A percentile compares a stretch with the other conserved stretches of the same genome.
Conservation (phyloP, 257 asterid genomes). For the Nyctanthes arbortristis region DNA sequence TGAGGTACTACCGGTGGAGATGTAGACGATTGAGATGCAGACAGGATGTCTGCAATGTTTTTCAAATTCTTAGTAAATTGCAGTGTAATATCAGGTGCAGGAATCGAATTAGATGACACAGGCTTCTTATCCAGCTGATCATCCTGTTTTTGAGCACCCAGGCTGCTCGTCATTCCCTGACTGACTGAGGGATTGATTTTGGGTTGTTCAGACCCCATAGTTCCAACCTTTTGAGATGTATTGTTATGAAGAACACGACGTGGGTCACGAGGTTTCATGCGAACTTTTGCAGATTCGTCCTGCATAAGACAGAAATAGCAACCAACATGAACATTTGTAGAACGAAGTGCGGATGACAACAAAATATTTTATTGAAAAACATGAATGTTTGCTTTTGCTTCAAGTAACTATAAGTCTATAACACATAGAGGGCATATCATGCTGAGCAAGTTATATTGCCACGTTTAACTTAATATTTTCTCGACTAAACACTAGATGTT, state of each 20-base stretch:
- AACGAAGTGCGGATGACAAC: neutral
- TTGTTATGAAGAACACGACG: conserved; percentile 75
- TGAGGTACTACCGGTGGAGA: conserved; percentile 42
- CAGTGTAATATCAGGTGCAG: conserved; percentile 74
- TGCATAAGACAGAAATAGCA: conserved; percentile 35
- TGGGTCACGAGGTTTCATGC: conserved; percentile 98
- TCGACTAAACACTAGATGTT: neutral
- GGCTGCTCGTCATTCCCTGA: conserved; percentile 33
- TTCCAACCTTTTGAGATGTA: conserved; percentile 45
- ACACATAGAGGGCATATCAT: neutral
- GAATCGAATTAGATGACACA: conserved; percentile 33
- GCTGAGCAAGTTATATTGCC: neutral
- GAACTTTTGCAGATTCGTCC: conserved; percentile 76
- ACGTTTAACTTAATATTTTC: neutral
- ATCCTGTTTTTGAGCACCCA: conserved; percentile 48
- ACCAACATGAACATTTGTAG: conserved; percentile 14
- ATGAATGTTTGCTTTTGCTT: neutral
- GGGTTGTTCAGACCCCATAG: conserved; percentile 50
- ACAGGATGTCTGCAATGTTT: conserved; percentile 70
- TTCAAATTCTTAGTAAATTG: conserved; percentile 72
- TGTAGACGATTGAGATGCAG: conserved; percentile 59
- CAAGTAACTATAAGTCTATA: too few species aligned
- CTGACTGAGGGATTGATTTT: conserved; percentile 38
- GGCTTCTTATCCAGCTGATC: conserved; percentile 49
- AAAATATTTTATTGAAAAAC: neutral